Evolutionary conservation across 169 alveolate species (phyloP), one percentile per base, ranked within the genome.

Genomic region (Babesia sp.): DNA sequence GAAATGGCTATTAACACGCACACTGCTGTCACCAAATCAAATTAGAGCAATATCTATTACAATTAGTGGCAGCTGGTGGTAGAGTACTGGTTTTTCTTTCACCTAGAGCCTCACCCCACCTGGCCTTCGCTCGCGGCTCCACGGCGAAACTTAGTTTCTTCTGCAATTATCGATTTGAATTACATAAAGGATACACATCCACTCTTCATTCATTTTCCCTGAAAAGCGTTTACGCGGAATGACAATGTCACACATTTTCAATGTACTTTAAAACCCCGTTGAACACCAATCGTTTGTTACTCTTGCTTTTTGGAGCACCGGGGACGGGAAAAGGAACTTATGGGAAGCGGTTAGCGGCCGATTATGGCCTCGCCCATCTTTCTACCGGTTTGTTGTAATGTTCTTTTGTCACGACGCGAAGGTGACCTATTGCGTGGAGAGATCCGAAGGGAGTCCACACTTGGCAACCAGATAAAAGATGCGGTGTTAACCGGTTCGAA

Each of bases 321-420:
- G 85, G 85, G 8, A 46, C 64, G 33, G 85, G 85, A 8, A 74
- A 74, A 45, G 78, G 85, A 20, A 64, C 85, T 11, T 74, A 64
- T 69, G 85, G 85, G 16, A 74, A 39, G 22, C 70, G 11, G 31
- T 39, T 74, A 28, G 69, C 79, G n/a, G 31, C 58, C 3, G 85
- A 63, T 22, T 74, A 4, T 18, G 63, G 51, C 9, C 39, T 64
- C 16, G 5, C 6, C 7, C 85, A 74, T 45, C 33, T 74, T 20
- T 37, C 44, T 16, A 37, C 83, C 20, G 78, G 85, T 74, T 33
- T 50, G 79, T 56, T 20, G 18, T 20, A 1, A 4, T 39, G 36
- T 20, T 46, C 24, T 33, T 56, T 22, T 50, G 2, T 42, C 45
- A 22, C 6, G 5, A 22, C 9, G 12, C 46, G 28, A 33, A 74